A percentile compares a stretch with the other conserved stretches of the same genome.
These are phyloP conservation scores for Mrakiaceae sp. DNA, from an alignment of 1,284 basidiomycete genomes.

Conservation along the genomic window DNA sequence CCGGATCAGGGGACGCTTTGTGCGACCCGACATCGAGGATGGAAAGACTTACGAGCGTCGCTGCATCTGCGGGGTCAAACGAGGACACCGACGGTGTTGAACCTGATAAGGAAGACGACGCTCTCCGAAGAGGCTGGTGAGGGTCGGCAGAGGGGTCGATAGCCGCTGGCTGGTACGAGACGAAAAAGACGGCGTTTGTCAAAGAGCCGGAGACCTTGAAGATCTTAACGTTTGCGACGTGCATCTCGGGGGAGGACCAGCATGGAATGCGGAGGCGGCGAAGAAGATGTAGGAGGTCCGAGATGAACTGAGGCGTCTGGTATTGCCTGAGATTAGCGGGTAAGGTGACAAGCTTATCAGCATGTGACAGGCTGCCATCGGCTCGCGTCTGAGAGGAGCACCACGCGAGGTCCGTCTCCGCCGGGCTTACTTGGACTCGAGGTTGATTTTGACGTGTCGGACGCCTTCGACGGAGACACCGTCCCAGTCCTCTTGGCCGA, in stretches of 20 bases:
- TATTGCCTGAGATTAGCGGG: constrained; percentile 21
- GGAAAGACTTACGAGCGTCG: constrained; percentile 8
- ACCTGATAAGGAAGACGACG: no score
- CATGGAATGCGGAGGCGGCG: constrained; percentile 23
- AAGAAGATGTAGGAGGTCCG: constrained; percentile 20
- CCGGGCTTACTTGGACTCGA: constrained; percentile 59
- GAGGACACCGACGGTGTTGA: no score
- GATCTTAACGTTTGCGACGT: constrained; percentile 46
- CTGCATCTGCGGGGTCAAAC: constrained; percentile 1
- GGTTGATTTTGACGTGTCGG: constrained; percentile 46
- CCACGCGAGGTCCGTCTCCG: not conserved
- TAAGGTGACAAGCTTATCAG: constrained; percentile 20
- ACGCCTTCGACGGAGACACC: constrained; percentile 50
- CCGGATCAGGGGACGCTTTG: constrained; percentile 22
- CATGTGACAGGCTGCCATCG: constrained; percentile 17
- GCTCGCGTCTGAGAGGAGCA: constrained; percentile 27
- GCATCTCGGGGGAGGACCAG: constrained; percentile 34
- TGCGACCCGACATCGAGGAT: constrained; percentile 29
- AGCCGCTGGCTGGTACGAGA: constrained; percentile 41
- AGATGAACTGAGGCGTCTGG: constrained; percentile 6
- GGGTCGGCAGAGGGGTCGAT: not conserved
- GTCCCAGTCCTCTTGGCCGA: constrained; percentile 27
- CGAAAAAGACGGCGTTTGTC: constrained; percentile 91
- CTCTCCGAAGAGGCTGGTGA: not conserved
- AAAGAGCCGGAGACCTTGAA: constrained; percentile 77